These are phyloP conservation scores for Pseudopithomyces maydicus DNA, from an alignment of 2,329 filamentous ascomycete genomes.

Conservation along the genomic window DNA sequence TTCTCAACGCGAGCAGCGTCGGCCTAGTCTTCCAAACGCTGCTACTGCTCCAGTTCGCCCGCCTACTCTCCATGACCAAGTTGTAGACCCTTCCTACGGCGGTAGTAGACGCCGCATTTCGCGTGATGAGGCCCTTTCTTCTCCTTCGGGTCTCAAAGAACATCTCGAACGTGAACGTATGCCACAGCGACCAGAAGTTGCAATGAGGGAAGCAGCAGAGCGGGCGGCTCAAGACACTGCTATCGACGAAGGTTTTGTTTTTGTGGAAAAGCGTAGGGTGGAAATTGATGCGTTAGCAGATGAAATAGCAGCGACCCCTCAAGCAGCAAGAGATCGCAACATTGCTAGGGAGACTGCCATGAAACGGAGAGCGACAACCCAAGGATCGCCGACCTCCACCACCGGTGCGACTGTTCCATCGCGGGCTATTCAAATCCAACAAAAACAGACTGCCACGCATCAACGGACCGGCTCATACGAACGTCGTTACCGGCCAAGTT, in stretches of 20 bases:
- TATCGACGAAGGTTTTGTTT: slow-evolving; percentile 91
- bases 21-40: slow-evolving; percentile 50
- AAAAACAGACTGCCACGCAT: slow-evolving; percentile 65
- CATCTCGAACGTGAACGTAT: slow-evolving; percentile 50
- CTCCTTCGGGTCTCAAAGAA: slow-evolving; percentile 55
- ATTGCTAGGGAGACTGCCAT: slow-evolving; percentile 66
- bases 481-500: slow-evolving; percentile 72
- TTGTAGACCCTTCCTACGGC: slow-evolving; percentile 40
- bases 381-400: slow-evolving; percentile 70
- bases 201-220: slow-evolving; percentile 58
- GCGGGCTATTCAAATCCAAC: slow-evolving; percentile 76
- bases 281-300: slow-evolving; percentile 98
- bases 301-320: slow-evolving; percentile 84
- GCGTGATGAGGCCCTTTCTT: slow-evolving; percentile 50
- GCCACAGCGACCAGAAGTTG: slow-evolving; percentile 46
- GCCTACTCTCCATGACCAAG: slow-evolving; percentile 41
- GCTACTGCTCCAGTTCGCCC: slow-evolving; percentile 53
- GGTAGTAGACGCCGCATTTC: slow-evolving; percentile 68
- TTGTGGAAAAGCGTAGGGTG: slow-evolving; percentile 92
- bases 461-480: slow-evolving; percentile 82
- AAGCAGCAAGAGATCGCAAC: slow-evolving; percentile 52
- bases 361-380: slow-evolving; percentile 77
- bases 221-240: slow-evolving; percentile 83
- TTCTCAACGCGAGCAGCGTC: slow-evolving; percentile 46
- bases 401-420: slow-evolving; percentile 74